Evolutionary conservation across 2,329 filamentous ascomycete genomes (phyloP).

Genomic region (Bipolaris cookei): DNA sequence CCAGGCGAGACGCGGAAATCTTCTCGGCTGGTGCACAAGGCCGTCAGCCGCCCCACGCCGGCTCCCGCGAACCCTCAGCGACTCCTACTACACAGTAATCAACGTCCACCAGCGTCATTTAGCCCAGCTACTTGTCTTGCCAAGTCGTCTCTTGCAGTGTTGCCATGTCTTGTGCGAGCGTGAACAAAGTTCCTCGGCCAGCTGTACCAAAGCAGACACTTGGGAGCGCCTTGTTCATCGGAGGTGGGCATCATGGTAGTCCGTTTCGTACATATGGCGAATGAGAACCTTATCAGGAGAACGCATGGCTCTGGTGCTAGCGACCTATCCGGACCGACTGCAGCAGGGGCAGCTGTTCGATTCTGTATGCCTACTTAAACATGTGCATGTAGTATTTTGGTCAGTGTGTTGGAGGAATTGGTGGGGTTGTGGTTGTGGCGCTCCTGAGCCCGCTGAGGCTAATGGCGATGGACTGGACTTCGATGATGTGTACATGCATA

Average conservation of each 20-base stretch:
- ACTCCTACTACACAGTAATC: neutral
- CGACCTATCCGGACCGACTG: neutral
- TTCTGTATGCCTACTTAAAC: neutral
- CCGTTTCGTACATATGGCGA: neutral
- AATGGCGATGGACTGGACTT: constrained; percentile 12
- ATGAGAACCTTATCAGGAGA: neutral
- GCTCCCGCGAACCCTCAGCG: constrained; percentile 2
- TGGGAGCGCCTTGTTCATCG: neutral
- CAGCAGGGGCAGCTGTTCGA: neutral
- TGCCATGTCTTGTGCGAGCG: neutral
- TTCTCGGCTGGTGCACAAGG: neutral
- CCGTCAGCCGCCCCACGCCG: constrained; percentile 11
- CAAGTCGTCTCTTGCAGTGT: neutral
- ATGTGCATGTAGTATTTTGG: neutral
- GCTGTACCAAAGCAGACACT: neutral
- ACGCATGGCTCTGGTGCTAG: neutral
- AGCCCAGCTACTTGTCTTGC: neutral
- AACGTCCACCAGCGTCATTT: constrained; percentile 7
- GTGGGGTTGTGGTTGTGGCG: constrained; percentile 3
- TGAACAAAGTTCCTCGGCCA: neutral
- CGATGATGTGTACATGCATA: constrained; percentile 1
- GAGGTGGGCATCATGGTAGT: neutral
- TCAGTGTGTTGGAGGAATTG: neutral
- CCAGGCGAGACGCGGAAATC: no score
- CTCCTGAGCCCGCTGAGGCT: constrained; percentile 6